Conservation (phyloP, 441 rosid species). For the Jatropha multifida region DNA sequence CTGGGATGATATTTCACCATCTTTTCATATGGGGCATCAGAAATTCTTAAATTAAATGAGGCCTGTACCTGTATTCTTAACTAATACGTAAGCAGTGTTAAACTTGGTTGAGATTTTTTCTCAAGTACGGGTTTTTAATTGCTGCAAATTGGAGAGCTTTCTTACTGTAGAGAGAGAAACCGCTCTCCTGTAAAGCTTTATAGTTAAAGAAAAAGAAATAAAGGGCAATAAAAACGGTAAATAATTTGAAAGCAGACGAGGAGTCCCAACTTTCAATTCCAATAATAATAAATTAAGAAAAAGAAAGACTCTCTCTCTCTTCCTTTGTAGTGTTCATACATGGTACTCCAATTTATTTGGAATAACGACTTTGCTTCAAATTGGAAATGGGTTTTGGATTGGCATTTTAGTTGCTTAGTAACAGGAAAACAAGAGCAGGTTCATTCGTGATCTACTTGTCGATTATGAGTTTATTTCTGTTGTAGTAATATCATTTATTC, state of each 20-base stretch:
- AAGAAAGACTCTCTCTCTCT: not conserved
- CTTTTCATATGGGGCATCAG: not conserved
- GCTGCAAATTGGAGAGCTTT: not conserved
- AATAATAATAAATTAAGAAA: not conserved
- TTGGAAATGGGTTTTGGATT: not conserved
- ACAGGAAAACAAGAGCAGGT: not conserved
- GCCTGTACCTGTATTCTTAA: too few species aligned
- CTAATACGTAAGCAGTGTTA: too few species aligned
- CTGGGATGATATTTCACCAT: not conserved
- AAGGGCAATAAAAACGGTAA: slow-evolving; percentile 2
- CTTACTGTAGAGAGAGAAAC: not conserved
- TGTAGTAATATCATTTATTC: not conserved
- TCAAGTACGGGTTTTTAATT: not conserved
- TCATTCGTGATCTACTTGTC: not conserved
- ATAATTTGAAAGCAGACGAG: slow-evolving; percentile 17
- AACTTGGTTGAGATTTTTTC: too few species aligned
- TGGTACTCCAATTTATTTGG: not conserved
- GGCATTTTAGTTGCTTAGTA: not conserved
- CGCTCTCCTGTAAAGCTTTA: not conserved
- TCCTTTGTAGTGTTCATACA: not conserved
- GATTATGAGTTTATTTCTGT: not conserved
- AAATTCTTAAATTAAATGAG: too few species aligned
- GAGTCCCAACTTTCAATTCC: slow-evolving; percentile 11
- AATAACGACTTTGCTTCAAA: not conserved
- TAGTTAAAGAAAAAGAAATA: not conserved